Evolutionary conservation across 345 rosid genomes (phyloP).

Genomic region (Populus ilicifolia): DNA sequence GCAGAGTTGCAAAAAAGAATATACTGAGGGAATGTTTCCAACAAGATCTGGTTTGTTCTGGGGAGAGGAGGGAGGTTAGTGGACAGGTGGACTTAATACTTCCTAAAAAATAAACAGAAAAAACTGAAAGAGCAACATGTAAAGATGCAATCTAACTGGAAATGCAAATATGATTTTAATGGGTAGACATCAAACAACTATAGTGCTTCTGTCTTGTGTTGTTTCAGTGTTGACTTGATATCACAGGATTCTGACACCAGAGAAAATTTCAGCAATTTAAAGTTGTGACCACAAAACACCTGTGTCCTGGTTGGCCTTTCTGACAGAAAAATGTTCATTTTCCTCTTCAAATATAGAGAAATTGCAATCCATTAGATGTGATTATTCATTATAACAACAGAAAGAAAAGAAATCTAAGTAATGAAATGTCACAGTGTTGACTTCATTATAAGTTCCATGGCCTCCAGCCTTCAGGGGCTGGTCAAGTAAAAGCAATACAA

Average conservation of each 20-base stretch:
- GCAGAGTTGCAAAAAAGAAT: background rate
- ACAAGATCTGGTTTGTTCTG: background rate
- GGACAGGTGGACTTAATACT: background rate
- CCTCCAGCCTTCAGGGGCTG: background rate
- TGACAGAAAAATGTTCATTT: background rate
- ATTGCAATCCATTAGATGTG: background rate
- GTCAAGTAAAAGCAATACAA: background rate
- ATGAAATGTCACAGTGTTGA: background rate
- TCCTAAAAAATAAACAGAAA: background rate
- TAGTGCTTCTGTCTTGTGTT: background rate
- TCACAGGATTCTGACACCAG: background rate
- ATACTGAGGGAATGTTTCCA: background rate
- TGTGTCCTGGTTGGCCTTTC: background rate
- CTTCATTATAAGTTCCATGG: background rate
- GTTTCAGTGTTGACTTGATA: background rate
- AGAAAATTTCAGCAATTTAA: background rate
- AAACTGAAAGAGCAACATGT: background rate
- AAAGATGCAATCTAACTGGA: background rate
- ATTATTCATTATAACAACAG: background rate
- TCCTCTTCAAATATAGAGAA: background rate
- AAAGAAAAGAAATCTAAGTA: background rate
- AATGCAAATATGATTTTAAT: background rate
- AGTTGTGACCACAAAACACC: background rate
- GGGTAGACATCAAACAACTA: background rate
- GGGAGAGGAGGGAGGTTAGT: background rate